A percentile compares a stretch with the other conserved stretches of the same genome.
Conservation (phyloP, 192 early-diverging fungal genomes). For the Coemansia furcata region DNA sequence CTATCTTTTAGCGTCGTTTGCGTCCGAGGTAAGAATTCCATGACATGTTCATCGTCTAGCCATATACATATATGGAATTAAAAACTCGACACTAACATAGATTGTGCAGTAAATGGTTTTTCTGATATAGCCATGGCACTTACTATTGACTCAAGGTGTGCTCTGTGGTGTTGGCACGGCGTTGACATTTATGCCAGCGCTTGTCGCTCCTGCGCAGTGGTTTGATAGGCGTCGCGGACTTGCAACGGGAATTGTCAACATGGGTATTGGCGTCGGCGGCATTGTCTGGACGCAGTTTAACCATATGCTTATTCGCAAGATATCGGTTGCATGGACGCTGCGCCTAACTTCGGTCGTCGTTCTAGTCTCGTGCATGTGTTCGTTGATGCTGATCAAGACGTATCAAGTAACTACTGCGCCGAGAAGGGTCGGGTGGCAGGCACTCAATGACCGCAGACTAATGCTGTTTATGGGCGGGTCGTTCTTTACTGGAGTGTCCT, state of each 20-base stretch:
- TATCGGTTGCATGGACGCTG: slow-evolving; percentile 62
- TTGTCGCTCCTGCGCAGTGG: slow-evolving; percentile 56
- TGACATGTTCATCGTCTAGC: neutral
- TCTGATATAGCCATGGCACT: slow-evolving; percentile 58
- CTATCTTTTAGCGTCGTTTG: slow-evolving; percentile 52
- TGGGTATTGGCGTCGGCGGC: slow-evolving; percentile 73
- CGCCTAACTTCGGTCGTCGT: slow-evolving; percentile 57
- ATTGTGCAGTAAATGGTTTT: neutral
- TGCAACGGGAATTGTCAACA: slow-evolving; percentile 56
- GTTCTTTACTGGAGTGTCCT: slow-evolving; percentile 42
- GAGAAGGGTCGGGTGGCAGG: slow-evolving; percentile 14
- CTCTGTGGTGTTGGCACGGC: slow-evolving; percentile 56
- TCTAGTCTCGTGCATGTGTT: slow-evolving; percentile 21
- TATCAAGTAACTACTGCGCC: slow-evolving; percentile 1
- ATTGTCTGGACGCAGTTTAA: slow-evolving; percentile 62
- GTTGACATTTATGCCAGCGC: slow-evolving; percentile 51
- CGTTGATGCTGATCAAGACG: slow-evolving; percentile 44
- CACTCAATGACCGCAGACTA: slow-evolving; percentile 26
- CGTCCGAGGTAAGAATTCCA: slow-evolving; percentile 37
- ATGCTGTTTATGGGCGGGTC: slow-evolving; percentile 25
- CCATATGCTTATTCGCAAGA: slow-evolving; percentile 52
- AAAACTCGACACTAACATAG: neutral
- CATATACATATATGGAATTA: neutral
- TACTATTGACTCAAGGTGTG: slow-evolving; percentile 60
- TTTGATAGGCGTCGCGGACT: slow-evolving; percentile 57